Conservation (phyloP, 2,329 filamentous ascomycete genomes). For the Fusarium sp. region DNA sequence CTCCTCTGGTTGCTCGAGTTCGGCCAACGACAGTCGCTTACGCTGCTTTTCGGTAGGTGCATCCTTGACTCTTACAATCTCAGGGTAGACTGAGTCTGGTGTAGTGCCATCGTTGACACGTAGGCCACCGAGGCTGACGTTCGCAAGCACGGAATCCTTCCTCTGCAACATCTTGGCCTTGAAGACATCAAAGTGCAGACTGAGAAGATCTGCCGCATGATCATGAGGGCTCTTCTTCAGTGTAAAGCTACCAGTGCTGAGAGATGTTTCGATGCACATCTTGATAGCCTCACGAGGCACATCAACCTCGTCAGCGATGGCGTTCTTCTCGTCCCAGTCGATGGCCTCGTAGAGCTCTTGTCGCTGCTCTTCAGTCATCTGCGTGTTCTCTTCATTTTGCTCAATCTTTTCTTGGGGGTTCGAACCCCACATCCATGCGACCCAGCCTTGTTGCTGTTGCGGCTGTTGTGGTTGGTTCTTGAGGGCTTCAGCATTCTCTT, state of each 20-base stretch:
- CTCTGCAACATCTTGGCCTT: constrained; percentile 89
- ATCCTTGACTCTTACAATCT: constrained; percentile 96
- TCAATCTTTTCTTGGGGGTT: constrained; percentile 73
- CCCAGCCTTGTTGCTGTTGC: constrained; percentile 82
- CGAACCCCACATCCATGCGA: constrained; percentile 90
- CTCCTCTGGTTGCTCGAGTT: constrained; percentile 62
- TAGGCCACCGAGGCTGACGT: constrained; percentile 90
- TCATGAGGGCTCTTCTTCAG: constrained; percentile 75
- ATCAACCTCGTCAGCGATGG: constrained; percentile 87
- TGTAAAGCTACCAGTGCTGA: constrained; percentile 97
- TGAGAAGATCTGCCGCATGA: constrained; percentile 83
- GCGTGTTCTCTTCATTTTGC: constrained; percentile 74
- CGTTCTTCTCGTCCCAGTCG: constrained; percentile 97
- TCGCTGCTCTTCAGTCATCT: constrained; percentile 94
- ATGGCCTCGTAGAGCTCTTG: constrained; percentile 98
- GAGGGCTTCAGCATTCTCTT: constrained; percentile 91
- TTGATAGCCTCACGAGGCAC: constrained; percentile 92
- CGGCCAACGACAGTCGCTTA: constrained; percentile 63
- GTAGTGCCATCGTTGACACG: constrained; percentile 97
- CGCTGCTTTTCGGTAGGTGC: constrained; percentile 65
- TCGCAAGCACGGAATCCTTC: constrained; percentile 88
- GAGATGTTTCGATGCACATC: constrained; percentile 88
- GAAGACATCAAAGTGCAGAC: constrained; percentile 94
- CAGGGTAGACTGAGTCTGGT: constrained; percentile 87
- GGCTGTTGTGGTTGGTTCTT: constrained; percentile 67